Conservation (phyloP, 441 rosid genomes). For the Heliophila coronopifolia region DNA sequence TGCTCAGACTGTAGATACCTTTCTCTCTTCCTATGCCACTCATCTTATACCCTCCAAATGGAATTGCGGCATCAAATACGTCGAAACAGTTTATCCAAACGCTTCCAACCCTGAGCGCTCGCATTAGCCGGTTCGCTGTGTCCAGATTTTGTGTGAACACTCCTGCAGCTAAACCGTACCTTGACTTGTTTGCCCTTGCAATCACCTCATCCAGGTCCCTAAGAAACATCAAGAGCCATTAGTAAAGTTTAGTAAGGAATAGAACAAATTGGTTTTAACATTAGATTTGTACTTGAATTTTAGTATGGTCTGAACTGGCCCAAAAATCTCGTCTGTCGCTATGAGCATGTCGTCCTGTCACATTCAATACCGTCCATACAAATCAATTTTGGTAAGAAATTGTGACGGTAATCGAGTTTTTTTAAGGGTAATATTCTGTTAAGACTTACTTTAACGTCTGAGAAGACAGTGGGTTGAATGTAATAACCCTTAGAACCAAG, state of each 20-base stretch:
- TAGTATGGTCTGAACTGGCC: slow-evolving; percentile 79
- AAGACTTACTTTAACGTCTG: slow-evolving; percentile 59
- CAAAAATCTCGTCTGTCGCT: slow-evolving; percentile 77
- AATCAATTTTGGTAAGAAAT: background rate
- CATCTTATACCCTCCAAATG: slow-evolving; percentile 82
- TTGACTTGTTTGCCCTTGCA: slow-evolving; percentile 46
- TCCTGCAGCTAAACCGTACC: slow-evolving; percentile 63
- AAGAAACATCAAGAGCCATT: slow-evolving; percentile 10
- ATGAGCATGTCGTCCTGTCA: slow-evolving; percentile 76
- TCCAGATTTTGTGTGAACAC: slow-evolving; percentile 62
- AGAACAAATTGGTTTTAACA: background rate
- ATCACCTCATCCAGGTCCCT: slow-evolving; percentile 70
- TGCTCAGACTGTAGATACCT: slow-evolving; percentile 50
- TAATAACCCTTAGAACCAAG: slow-evolving; percentile 67
- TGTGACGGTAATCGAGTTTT: background rate
- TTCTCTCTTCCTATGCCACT: slow-evolving; percentile 73
- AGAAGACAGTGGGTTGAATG: slow-evolving; percentile 83
- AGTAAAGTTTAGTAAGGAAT: background rate
- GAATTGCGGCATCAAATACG: slow-evolving; percentile 51
- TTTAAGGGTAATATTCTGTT: background rate
- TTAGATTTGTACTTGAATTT: slow-evolving; percentile 47
- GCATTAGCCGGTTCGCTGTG: slow-evolving; percentile 51
- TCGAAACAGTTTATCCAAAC: slow-evolving; percentile 70
- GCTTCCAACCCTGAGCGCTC: slow-evolving; percentile 53
- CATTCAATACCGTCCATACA: background rate